Base-by-base conservation (phyloP, 2,329 filamentous ascomycete genomes). In the Sporothrix euskadiensis region DNA sequence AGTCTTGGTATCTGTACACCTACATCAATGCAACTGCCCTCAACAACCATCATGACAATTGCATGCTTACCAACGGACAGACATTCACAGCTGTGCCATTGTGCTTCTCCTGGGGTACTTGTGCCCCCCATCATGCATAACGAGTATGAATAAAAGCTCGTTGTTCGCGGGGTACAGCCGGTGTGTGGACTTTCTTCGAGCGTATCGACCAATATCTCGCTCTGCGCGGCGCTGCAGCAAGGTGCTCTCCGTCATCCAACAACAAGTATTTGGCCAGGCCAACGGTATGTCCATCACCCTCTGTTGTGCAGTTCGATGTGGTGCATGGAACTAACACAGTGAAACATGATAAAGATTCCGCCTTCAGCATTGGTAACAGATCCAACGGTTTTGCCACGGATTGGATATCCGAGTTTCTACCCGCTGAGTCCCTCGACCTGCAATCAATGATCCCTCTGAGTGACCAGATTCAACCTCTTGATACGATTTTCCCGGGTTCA, bases 41-140 rank as follows among this genome's bases (percentile, higher is more conserved):
- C 9, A 10, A 19, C 44, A 16, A 49, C 44, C 44, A 49, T 12
- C 9, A 14, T 14, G 19, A 49, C 2, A 26, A 26, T 26, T 26
- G 2, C 2, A 26, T 26, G 26, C 44, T 49, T 14, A 49, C 44
- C 9, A 49, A 14, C 12, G 10, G 3, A 35, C n/a, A 65, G 61
- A 65, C 14, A 44, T 65, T 35, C 61, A 65, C 61, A 65, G 61
- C 61, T 65, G 32, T 22, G 61, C 61, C 32, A 65, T 65, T 6
- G 61, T 65, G 32, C 61, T 65, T 5, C 39, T 65, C 6, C 61
- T 65, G 3, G 61, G 32, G 5, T 65, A 65, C n/a, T 35, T 65
- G 4, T 65, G 61, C 10, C 32, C 61, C 16, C 52, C 52, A n/a
- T n/a, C 9, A n/a, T 56, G 22, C 19, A 56, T 63, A 22, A 63